phyloP scores from a whole-genome alignment of 768 basidiomycete genomes.

The Favolaschia claudopus region DNA sequence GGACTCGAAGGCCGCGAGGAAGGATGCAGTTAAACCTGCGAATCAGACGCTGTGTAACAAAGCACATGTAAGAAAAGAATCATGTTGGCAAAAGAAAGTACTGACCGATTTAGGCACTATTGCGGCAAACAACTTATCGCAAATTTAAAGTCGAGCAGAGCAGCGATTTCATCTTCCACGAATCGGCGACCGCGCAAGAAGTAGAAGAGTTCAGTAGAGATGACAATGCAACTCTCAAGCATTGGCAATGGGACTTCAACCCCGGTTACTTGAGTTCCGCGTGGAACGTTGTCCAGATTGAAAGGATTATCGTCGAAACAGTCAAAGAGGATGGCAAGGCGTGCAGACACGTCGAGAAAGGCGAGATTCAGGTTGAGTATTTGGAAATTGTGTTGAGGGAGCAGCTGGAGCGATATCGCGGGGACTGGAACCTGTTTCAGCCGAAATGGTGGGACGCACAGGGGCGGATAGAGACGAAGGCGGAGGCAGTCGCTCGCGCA shows the following conservation, averaged over 20 bases:
- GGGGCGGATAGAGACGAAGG: background rate
- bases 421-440: constrained; percentile 1
- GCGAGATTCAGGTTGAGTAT: background rate
- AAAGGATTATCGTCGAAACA: background rate
- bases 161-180: background rate
- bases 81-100: background rate
- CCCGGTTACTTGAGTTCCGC: background rate
- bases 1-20: background rate
- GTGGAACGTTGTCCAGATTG: background rate
- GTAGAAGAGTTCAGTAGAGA: background rate
- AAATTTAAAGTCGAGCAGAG: background rate
- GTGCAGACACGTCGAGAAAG: background rate
- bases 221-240: background rate
- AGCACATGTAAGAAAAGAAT: background rate
- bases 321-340: background rate
- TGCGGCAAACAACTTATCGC: background rate
- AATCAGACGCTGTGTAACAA: background rate
- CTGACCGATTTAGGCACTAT: background rate
- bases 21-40: background rate
- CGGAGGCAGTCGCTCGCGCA: background rate
- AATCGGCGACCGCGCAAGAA: background rate
- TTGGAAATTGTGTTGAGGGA: background rate
- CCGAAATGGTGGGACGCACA: background rate
- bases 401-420: constrained; percentile 6
- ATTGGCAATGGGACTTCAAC: constrained; percentile 3